Conservation (phyloP, 805 yeast species). For the Candida bentonensis region DNA sequence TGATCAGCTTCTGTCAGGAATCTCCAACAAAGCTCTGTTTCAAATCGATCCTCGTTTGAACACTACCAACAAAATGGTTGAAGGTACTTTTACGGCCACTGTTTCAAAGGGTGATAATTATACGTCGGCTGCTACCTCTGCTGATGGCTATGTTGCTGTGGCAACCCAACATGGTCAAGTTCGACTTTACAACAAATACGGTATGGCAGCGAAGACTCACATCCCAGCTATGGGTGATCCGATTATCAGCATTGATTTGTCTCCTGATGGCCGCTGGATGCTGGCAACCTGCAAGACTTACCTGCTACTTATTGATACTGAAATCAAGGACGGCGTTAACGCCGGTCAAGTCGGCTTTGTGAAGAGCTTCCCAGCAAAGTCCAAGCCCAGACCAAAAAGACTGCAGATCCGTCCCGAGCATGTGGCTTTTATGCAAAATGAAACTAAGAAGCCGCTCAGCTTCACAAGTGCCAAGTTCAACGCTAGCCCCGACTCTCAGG, state of each 20-base stretch:
- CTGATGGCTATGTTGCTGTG: conserved; percentile 58
- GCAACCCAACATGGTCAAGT: conserved; percentile 67
- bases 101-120: conserved; percentile 38
- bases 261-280: conserved; percentile 71
- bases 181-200: conserved; percentile 57
- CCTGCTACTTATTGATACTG: conserved; percentile 53
- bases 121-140: conserved; percentile 55
- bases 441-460: conserved; percentile 33
- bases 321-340: conserved; percentile 47
- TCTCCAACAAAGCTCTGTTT: conserved; percentile 52
- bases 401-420: conserved; percentile 61
- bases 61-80: conserved; percentile 40
- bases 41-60: conserved; percentile 66
- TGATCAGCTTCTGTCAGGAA: conserved; percentile 64
- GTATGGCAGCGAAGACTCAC: conserved; percentile 61
- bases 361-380: conserved; percentile 46
- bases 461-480: conserved; percentile 73
- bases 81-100: conserved; percentile 38
- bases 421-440: conserved; percentile 42
- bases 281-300: conserved; percentile 68
- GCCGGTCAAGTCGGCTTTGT: conserved; percentile 49
- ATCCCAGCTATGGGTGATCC: conserved; percentile 76
- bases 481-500: conserved; percentile 48
- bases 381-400: conserved; percentile 56
- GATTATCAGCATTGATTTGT: conserved; percentile 50